Evolutionary conservation across 192 early-diverging fungal genomes (phyloP), one percentile per base, ranked within the genome.

Genomic region (Coemansia sp.): DNA sequence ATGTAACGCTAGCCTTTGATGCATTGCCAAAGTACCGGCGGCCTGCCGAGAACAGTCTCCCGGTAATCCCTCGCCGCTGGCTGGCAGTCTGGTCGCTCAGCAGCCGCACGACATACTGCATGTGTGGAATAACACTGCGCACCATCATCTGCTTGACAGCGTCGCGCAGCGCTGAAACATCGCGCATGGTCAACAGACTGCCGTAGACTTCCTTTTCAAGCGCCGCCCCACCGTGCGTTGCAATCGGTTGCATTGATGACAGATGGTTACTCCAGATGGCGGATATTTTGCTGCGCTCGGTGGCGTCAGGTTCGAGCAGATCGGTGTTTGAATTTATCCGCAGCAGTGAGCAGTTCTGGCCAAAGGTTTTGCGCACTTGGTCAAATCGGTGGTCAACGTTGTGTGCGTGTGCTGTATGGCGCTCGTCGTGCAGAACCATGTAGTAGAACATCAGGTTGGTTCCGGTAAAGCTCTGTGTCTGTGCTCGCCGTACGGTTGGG

Each of bases 51-150:
- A 94, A 91, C 39, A 99, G 78, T 4, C 94, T 84, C 5, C 94
- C 94, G 1, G 93, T 90, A 25, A 99, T 66, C 2, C 94, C 94
- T 54, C 93, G 82, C 47, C 95, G 81, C 27, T 91, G 82, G 51
- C 83, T 86, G 15, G 90, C 94, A 0, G 96, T 90, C 79, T 96
- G 90, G 57, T 96, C 94, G 77, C 93, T 96, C 84, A 91, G 91
- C 27, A 86, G 80, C 23, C 89, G 88, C 48, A 96, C 85, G 52
- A 84, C 88, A 22, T 89, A 73, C 61, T 96, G 90, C 95, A 96
- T 95, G 62, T 85, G 86, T 7, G 92, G 94, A 10, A 96, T 59
- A 25, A 98, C 72, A 53, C 86, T 86, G 55, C 89, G 87, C 6
- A 83, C 78, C 25, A 92, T 74, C 62, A 95, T 75, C 39, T 82